phyloP scores from a whole-genome alignment of 495 filamentous ascomycete species.

The Aspergillus affinis region DNA sequence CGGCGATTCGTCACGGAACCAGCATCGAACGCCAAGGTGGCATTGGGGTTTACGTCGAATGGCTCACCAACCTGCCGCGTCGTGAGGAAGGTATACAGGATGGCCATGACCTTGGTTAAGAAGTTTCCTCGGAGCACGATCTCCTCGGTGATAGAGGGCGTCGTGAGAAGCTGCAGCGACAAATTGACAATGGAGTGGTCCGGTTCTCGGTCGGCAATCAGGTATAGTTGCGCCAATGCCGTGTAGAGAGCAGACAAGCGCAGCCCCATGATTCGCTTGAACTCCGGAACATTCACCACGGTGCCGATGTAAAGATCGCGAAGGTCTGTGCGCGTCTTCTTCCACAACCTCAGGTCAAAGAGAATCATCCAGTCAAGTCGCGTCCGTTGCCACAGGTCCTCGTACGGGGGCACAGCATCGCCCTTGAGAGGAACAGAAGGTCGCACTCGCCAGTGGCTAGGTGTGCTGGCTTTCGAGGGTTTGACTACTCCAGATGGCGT shows the following conservation, averaged over 20 bases:
- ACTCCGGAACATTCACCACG: constrained; percentile 88
- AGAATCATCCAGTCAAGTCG: constrained; percentile 94
- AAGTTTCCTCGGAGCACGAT: constrained; percentile 96
- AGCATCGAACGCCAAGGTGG: constrained; percentile 85
- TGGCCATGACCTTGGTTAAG: constrained; percentile 89
- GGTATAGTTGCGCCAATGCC: constrained; percentile 86
- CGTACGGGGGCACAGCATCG: constrained; percentile 63
- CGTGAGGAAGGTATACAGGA: constrained; percentile 95
- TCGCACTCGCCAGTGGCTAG: constrained; percentile 82
- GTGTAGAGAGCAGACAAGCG: constrained; percentile 94
- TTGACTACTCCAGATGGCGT: constrained; percentile 37
- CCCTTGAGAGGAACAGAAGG: constrained; percentile 60
- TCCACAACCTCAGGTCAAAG: constrained; percentile 97
- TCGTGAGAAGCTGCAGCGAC: constrained; percentile 93
- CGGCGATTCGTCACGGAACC: constrained; percentile 91
- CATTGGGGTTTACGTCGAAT: constrained; percentile 76
- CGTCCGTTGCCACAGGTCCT: constrained; percentile 83
- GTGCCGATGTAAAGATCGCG: constrained; percentile 95
- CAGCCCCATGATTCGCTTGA: constrained; percentile 93
- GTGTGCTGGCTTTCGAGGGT: constrained; percentile 46
- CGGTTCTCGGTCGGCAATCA: constrained; percentile 94
- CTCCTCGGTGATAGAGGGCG: constrained; percentile 92
- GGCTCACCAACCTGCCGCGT: constrained; percentile 94
- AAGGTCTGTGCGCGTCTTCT: constrained; percentile 84
- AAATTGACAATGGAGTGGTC: constrained; percentile 99